Conservation (phyloP, 2,329 filamentous ascomycete genomes). For the Endothia cerciana region DNA sequence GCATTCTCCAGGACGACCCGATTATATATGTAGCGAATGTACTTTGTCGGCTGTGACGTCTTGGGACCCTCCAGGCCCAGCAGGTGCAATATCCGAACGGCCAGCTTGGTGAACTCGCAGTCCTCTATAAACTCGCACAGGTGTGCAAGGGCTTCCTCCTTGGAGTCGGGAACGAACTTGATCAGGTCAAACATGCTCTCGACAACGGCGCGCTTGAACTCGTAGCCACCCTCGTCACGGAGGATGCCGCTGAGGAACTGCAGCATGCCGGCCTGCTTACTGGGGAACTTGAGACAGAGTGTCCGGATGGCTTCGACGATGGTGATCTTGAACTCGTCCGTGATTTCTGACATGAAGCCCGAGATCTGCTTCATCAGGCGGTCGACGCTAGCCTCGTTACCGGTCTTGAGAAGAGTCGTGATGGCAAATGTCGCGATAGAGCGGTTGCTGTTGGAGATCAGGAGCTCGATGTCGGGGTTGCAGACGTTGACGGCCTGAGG, state of each 20-base stretch:
- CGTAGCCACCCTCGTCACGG: constrained; percentile 94
- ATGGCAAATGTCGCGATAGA: constrained; percentile 98
- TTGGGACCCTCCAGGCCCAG: constrained; percentile 94
- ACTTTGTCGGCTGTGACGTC: constrained; percentile 95
- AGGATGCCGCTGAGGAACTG: constrained; percentile 96
- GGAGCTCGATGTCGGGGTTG: constrained; percentile 95
- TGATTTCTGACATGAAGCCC: constrained; percentile 98
- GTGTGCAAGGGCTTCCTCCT: constrained; percentile 83
- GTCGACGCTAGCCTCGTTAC: constrained; percentile 96
- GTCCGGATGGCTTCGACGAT: constrained; percentile 98
- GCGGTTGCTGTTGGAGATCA: constrained; percentile 96
- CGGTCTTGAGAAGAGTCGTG: constrained; percentile 96
- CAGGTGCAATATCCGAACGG: constrained; percentile 91
- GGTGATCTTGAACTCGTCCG: constrained; percentile 99
- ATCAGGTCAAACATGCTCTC: constrained; percentile 99
- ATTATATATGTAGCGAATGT: constrained; percentile 99
- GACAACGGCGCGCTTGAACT: constrained; percentile 96
- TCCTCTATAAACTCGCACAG: constrained; percentile 99
- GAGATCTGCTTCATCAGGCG: constrained; percentile 98
- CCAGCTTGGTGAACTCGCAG: constrained; percentile 98
- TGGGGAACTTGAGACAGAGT: constrained; percentile 95
- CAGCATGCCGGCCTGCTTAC: constrained; percentile 97
- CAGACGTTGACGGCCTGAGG: constrained; percentile 88
- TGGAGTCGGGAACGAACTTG: constrained; percentile 93
- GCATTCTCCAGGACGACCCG: constrained; percentile 96